These are phyloP conservation scores for Atkinsonella texensis DNA, from an alignment of 2,329 filamentous ascomycete species.

Conservation along the genomic window DNA sequence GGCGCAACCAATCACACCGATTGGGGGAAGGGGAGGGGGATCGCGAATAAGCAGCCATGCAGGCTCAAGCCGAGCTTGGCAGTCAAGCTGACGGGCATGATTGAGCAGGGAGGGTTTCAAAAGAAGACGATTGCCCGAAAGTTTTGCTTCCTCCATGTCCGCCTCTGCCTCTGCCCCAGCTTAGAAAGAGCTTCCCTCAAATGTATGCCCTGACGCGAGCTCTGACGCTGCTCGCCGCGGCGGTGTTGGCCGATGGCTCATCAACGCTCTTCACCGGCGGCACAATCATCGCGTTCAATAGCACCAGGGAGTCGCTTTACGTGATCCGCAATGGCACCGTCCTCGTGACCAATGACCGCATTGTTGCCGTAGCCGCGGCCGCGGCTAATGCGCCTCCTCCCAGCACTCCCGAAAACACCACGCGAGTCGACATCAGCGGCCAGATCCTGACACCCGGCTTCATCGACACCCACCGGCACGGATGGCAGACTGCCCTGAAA, in stretches of 20 bases:
- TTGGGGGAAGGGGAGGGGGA: too few relatives aligned
- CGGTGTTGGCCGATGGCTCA: not conserved
- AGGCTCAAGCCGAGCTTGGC: too few relatives aligned
- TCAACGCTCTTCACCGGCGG: not conserved
- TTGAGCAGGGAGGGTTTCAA: too few relatives aligned
- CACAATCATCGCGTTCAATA: not conserved
- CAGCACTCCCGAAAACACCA: conserved; percentile 10
- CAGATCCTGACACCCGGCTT: conserved; percentile 45
- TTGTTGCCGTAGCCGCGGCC: not conserved
- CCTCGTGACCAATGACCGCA: not conserved
- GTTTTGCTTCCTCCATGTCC: too few relatives aligned
- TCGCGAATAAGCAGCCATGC: too few relatives aligned
- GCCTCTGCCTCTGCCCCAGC: too few relatives aligned
- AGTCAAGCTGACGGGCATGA: too few relatives aligned
- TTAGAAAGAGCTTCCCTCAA: not conserved
- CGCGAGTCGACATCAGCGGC: conserved; percentile 34
- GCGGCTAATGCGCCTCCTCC: not conserved
- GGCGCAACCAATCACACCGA: too few relatives aligned
- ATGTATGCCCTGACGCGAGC: not conserved
- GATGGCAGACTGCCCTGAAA: conserved; percentile 44
- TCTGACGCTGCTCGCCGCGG: not conserved
- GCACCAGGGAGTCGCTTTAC: not conserved
- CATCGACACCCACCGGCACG: conserved; percentile 43
- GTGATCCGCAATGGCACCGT: not conserved
- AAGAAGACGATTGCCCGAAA: too few relatives aligned